Evolutionary conservation across 805 yeast genomes (phyloP), one percentile per base, ranked within the genome.

Genomic region (Kockiozyma suomiensis): DNA sequence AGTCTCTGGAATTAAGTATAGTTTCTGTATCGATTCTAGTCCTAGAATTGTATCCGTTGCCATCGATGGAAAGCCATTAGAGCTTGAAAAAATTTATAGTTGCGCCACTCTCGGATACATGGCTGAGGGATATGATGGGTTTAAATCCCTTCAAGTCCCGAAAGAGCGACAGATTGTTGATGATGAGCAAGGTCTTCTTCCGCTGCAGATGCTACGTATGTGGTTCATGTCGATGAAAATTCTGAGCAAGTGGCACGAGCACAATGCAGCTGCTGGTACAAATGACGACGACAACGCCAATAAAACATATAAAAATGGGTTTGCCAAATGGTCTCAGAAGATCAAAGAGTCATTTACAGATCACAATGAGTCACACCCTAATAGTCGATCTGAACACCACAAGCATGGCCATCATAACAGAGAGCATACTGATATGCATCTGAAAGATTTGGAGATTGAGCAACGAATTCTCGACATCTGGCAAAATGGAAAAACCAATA

Each of bases 41-140:
- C 69, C 67, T 3, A 32, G 69, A 37, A 61, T 63, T 3, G 41
- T 56, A 33, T 33, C 50, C 2, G 67, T 59, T 19, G 54, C 49
- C 25, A 40, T 58, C 26, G 50, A 54, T 30, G 62, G 40, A 21
- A 50, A 50, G 38, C 68, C 68, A 3, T 40, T 66, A 6, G 64
- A 64, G 25, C 46, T 61, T 12, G 53, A 54, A 4, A 41, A 41
- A 21, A 50, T 47, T 30, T 66, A 66, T 47, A 40, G 57, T 6
- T 55, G 64, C 33, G 66, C 69, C 4, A 66, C 69, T 10, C 37
- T 68, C 3, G 61, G 49, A 15, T 66, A 66, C 41, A 66, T 64
- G 61, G 53, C 62, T 15, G 30, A 57, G 21, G 69, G 69, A 30
- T 58, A 65, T 23, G 69, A 66, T 41, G 69, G 69, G 7, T 66